A percentile compares a stretch with the other conserved stretches of the same genome.
These are phyloP conservation scores for Pythium aquatile DNA, from an alignment of 352 stramenopile genomes.

Conservation along the genomic window DNA sequence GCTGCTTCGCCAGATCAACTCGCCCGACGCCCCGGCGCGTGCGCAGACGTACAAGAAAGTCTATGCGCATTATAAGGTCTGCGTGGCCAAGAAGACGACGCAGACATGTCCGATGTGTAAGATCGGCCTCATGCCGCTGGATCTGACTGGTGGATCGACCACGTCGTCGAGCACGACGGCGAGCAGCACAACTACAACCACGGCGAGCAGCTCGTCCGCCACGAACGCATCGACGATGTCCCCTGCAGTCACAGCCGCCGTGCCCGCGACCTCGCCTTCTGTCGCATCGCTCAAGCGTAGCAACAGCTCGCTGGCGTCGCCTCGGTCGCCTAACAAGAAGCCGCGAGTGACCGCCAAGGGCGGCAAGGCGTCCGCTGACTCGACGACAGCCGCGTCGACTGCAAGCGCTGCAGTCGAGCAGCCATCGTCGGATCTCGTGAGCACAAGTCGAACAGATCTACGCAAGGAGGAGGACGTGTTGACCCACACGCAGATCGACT, in stretches of 20 bases:
- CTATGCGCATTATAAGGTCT: conserved; percentile 81
- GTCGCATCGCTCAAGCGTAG: conserved; percentile 46
- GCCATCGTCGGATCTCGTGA: conserved; percentile 43
- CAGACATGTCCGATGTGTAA: conserved; percentile 84
- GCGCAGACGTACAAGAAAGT: conserved; percentile 88
- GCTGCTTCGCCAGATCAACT: conserved; percentile 74
- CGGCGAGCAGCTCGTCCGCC: background rate
- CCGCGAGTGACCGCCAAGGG: conserved; percentile 30
- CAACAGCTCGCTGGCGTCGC: conserved; percentile 57
- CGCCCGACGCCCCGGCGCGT: conserved; percentile 62
- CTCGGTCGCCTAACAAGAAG: conserved; percentile 80
- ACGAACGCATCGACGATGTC: background rate
- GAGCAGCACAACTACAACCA: background rate
- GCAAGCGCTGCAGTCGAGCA: conserved; percentile 18
- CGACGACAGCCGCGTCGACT: conserved; percentile 22
- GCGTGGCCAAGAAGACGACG: conserved; percentile 75
- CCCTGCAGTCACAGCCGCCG: conserved; percentile 1
- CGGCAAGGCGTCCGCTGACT: conserved; percentile 31
- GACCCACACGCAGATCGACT: conserved; percentile 80
- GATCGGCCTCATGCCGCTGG: conserved; percentile 67
- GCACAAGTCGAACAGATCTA: conserved; percentile 68
- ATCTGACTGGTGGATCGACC: background rate
- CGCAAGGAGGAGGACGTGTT: conserved; percentile 82
- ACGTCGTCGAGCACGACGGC: background rate
- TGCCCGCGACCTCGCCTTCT: conserved; percentile 38